phyloP scores from a whole-genome alignment of 1,284 basidiomycete species.

The Inonotus obliquus region DNA sequence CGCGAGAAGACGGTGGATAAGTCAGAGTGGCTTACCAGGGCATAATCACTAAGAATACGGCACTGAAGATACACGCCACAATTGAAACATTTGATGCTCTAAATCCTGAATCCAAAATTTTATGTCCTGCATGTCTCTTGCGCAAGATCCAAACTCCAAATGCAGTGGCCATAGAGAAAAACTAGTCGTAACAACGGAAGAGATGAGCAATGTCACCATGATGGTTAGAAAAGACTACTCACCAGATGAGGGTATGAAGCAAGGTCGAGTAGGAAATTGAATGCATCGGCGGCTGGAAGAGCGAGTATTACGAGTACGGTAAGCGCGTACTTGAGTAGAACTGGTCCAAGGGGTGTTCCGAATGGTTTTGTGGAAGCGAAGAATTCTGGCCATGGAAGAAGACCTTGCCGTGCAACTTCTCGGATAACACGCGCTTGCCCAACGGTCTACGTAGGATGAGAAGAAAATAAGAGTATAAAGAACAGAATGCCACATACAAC shows the following conservation, averaged over 20 bases:
- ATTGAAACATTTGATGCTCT: slow-evolving; percentile 35
- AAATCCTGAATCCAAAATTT: slow-evolving; percentile 34
- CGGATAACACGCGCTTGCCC: slow-evolving; percentile 44
- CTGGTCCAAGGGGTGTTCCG: slow-evolving; percentile 42
- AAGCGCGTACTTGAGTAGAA: slow-evolving; percentile 42
- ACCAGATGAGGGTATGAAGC: slow-evolving; percentile 26
- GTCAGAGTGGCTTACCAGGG: background rate
- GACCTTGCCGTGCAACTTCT: slow-evolving; percentile 36
- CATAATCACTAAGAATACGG: slow-evolving; percentile 41
- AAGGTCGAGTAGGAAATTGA: slow-evolving; percentile 38
- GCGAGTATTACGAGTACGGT: slow-evolving; percentile 49
- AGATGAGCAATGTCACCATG: slow-evolving; percentile 22
- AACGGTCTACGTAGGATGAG: slow-evolving; percentile 26
- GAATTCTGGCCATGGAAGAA: slow-evolving; percentile 38
- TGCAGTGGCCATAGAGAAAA: slow-evolving; percentile 37
- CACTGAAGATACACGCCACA: slow-evolving; percentile 33
- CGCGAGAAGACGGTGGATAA: background rate
- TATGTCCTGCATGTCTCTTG: slow-evolving; percentile 31
- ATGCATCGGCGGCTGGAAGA: slow-evolving; percentile 51
- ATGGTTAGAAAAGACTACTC: slow-evolving; percentile 17
- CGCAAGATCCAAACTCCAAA: slow-evolving; percentile 40
- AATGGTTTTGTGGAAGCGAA: slow-evolving; percentile 42
- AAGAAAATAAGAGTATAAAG: background rate
- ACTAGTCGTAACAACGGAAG: slow-evolving; percentile 31
- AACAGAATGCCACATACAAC: slow-evolving; percentile 20